A percentile compares a stretch with the other conserved stretches of the same genome.
phyloP scores from a whole-genome alignment of 2,329 filamentous ascomycete species.

The Colletotrichum sp. region DNA sequence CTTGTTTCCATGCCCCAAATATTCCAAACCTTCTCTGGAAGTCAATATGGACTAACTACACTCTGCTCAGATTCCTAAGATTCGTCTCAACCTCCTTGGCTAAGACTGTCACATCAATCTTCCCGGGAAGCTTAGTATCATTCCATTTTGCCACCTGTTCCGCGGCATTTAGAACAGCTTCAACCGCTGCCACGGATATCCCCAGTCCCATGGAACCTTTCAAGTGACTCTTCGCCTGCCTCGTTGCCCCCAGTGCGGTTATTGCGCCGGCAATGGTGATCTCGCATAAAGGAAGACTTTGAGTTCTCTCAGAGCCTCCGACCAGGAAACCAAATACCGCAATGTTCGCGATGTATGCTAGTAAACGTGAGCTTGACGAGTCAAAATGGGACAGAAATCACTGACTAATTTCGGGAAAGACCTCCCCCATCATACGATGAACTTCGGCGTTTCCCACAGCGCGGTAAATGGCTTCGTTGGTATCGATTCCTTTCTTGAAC shows the following conservation, averaged over 20 bases:
- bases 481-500: neutral
- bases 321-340: neutral
- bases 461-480: neutral
- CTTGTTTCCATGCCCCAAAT: neutral
- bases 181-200: neutral
- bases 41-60: neutral
- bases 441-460: neutral
- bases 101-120: neutral
- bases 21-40: neutral
- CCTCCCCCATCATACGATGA: neutral
- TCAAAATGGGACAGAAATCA: neutral
- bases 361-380: neutral
- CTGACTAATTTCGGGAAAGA: neutral
- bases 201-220: neutral
- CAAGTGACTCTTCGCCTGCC: neutral
- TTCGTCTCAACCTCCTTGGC: neutral
- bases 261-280: neutral
- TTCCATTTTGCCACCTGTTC: neutral
- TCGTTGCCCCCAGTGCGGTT: neutral
- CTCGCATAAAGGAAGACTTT: neutral
- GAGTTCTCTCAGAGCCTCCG: neutral
- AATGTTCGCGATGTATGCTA: neutral
- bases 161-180: neutral
- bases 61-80: fast-evolving
- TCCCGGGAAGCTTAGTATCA: neutral